These are phyloP conservation scores for Cladosporium sp. DNA, from an alignment of 2,329 filamentous ascomycete genomes.

Conservation along the genomic window DNA sequence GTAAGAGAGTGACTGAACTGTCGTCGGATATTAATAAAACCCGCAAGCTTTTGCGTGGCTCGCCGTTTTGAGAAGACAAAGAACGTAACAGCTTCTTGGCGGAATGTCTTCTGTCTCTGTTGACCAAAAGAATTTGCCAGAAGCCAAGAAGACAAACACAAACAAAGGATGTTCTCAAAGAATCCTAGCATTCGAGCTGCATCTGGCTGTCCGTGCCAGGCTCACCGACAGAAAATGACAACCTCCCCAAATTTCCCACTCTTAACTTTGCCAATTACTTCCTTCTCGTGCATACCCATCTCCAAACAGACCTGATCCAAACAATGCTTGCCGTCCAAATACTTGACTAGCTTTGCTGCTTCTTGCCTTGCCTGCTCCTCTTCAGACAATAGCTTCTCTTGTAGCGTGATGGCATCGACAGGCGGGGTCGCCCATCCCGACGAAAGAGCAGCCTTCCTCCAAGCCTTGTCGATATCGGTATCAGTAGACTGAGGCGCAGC, in stretches of 20 bases:
- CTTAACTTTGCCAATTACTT: slow-evolving; percentile 66
- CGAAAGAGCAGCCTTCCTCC: slow-evolving; percentile 30
- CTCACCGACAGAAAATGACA: slow-evolving; percentile 23
- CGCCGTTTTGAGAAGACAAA: not conserved
- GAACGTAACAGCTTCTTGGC: not conserved
- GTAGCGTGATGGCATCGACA: slow-evolving; percentile 28
- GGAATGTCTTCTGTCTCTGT: no score
- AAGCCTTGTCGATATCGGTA: slow-evolving; percentile 27
- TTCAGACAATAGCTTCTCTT: slow-evolving; percentile 12
- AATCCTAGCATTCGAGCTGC: not conserved
- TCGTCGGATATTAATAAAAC: not conserved
- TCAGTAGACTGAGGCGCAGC: not conserved
- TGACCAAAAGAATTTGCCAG: no score
- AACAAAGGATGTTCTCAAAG: not conserved
- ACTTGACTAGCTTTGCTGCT: slow-evolving; percentile 55
- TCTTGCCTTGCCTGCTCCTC: slow-evolving; percentile 24
- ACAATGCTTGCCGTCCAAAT: slow-evolving; percentile 69
- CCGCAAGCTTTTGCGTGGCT: not conserved
- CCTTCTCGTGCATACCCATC: slow-evolving; percentile 63
- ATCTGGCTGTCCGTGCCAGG: not conserved
- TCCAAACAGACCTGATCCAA: slow-evolving; percentile 83
- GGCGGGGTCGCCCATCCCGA: slow-evolving; percentile 29
- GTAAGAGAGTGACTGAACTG: not conserved
- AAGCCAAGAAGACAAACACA: not conserved
- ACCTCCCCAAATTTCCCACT: slow-evolving; percentile 37